Evolutionary conservation across 2,329 filamentous ascomycete species (phyloP), one percentile per base, ranked within the genome.

Genomic region (Arthroderma sp.): DNA sequence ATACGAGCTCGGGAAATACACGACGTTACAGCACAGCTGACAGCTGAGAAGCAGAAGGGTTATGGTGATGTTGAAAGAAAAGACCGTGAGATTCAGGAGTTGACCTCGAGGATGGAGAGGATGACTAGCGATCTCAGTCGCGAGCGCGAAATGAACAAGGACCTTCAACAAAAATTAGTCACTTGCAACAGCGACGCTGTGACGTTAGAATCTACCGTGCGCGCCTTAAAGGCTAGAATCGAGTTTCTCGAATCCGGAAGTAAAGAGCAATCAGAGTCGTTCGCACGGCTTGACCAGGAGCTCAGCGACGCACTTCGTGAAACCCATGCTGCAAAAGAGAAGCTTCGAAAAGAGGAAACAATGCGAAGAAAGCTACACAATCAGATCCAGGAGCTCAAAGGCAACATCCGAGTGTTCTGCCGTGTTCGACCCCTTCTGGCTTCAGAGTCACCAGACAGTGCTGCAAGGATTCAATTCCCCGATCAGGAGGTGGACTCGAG

Each of bases 361-460:
- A 71, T 94, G 42, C 79, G 91, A 9, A 78, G 91, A 22, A 89
- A 93, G 54, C 74, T 98, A 0, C 94, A 96, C 69, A 96, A 96
- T 65, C 91, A 94, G 62, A 89, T 98, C 39, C 87, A 98, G 61
- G 91, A 98, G 59, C 76, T 98, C 48, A 95, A 94, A 63, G 91
- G 91, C 56, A 98, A 98, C 59, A 98, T 98, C 57, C 83, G 91
- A 15, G 91, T 98, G 53, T 98, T 98, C 78, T 96, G 89, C 59
- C 80, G 91, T 60, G 89, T 96, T 29, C 82, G 93, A 36, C 91
- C 91, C 1, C 70, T 82, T 0, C 69, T 83, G 22, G 70, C 70
- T 27, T 63, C 68, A 0, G 80, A 83, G 46, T 56, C 60, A 5
- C 64, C 65, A 6, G 79, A 80, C 5, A 72, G 79, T 27, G 71